Evolutionary conservation across 148 eudicot genomes (phyloP).

Genomic region (Bassia scoparia): DNA sequence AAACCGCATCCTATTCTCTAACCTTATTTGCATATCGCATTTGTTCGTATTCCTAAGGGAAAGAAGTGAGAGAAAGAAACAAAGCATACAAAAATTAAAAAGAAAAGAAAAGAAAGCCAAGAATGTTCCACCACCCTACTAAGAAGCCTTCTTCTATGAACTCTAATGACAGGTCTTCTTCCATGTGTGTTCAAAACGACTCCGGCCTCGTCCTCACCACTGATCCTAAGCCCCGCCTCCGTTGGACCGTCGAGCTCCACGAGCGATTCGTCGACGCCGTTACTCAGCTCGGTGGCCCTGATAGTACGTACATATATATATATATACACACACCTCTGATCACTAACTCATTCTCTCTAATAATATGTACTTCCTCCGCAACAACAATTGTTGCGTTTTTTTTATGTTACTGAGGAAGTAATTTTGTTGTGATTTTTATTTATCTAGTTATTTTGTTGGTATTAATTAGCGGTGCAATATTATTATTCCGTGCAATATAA

Average conservation of each 20-base stretch:
- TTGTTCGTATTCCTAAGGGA: constrained; percentile 13
- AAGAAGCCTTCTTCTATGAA: constrained; percentile 19
- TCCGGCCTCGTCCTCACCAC: constrained; percentile 25
- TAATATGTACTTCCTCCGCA: no score
- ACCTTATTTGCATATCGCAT: constrained; percentile 19
- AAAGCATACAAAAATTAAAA: neutral
- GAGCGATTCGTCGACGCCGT: constrained; percentile 32
- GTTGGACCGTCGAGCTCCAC: constrained; percentile 32
- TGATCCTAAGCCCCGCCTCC: constrained; percentile 32
- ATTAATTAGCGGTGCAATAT: neutral
- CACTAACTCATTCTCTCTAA: no score
- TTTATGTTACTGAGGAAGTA: no score
- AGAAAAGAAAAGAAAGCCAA: neutral
- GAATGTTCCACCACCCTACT: constrained; percentile 20
- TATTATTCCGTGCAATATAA: neutral
- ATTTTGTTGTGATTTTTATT: neutral
- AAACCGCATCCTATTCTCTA: constrained; percentile 19
- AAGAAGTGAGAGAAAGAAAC: neutral
- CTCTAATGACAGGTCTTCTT: constrained; percentile 11
- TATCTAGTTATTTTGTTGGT: neutral
- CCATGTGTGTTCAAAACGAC: constrained; percentile 19
- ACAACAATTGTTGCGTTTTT: no score
- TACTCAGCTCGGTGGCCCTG: constrained; percentile 31
- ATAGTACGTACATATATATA: constrained; percentile 20
- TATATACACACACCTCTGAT: no score